These are phyloP conservation scores for Piper betle DNA, from an alignment of 164 flowering plant genomes.

Conservation along the genomic window DNA sequence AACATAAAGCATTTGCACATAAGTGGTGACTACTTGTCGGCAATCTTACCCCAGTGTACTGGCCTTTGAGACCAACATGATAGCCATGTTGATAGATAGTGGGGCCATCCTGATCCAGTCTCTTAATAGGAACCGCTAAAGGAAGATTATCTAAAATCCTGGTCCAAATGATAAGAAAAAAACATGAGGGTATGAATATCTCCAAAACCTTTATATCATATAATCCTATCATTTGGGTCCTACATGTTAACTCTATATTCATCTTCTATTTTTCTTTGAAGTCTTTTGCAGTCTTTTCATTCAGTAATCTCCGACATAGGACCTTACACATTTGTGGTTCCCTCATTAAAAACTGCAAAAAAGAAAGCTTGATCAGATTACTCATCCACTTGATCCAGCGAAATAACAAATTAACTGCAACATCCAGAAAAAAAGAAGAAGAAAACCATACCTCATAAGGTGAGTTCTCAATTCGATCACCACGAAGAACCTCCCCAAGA, in stretches of 20 bases:
- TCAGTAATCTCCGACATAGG: constrained; percentile 38
- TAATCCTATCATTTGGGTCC: constrained; percentile 8
- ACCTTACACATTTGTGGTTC: constrained; percentile 72
- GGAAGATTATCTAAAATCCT: constrained; percentile 98
- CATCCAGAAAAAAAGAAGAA: constrained; percentile 7
- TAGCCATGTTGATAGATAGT: constrained; percentile 69
- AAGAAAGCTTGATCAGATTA: constrained; percentile 8
- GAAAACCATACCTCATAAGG: constrained; percentile 67
- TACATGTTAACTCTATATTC: constrained; percentile 90
- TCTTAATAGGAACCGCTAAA: constrained; percentile 55
- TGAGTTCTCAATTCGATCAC: constrained; percentile 94
- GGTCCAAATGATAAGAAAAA: constrained; percentile 8
- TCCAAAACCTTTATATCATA: no score
- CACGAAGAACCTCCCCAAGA: constrained; percentile 99
- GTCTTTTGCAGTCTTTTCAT: constrained; percentile 66
- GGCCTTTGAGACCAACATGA: constrained; percentile 71
- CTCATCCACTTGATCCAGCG: neutral
- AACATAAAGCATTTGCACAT: neutral
- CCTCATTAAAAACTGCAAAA: constrained; percentile 76
- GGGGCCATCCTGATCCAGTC: constrained; percentile 47
- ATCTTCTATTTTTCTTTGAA: constrained; percentile 82
- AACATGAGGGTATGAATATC: no score
- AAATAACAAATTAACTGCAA: neutral
- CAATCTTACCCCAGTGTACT: constrained; percentile 50
- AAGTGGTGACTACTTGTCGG: neutral